A percentile compares a stretch with the other conserved stretches of the same genome.
Conservation (phyloP, 495 filamentous ascomycete genomes). For the Penicillium lividum region DNA sequence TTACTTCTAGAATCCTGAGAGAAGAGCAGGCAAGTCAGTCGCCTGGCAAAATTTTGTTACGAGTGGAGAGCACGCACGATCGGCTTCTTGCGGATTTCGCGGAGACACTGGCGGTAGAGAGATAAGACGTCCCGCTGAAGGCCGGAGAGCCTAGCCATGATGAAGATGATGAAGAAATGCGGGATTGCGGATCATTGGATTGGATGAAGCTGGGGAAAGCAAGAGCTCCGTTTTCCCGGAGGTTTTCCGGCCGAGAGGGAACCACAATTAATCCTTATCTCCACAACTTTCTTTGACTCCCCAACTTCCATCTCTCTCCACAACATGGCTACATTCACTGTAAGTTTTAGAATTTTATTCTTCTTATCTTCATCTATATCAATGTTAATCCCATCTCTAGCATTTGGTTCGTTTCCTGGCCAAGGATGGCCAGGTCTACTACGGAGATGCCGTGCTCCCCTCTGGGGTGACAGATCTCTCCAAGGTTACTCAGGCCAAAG, state of each 20-base stretch:
- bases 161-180: constrained; percentile 9
- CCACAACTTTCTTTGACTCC: constrained; percentile 1
- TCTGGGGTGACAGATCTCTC: constrained; percentile 64
- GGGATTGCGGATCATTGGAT: constrained; percentile 6
- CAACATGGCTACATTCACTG: constrained; percentile 13
- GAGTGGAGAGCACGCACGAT: constrained; percentile 47
- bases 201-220: constrained; percentile 10
- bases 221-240: constrained; percentile 26
- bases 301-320: background rate
- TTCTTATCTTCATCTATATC: background rate
- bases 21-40: background rate
- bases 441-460: constrained; percentile 81
- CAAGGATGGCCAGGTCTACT: constrained; percentile 73
- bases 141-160: constrained; percentile 66
- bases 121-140: constrained; percentile 87
- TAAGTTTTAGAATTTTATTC: constrained; percentile 2
- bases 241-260: constrained; percentile 27
- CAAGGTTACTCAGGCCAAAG: constrained; percentile 62
- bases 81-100: constrained; percentile 80
- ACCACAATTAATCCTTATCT: constrained; percentile 2
- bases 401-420: constrained; percentile 79
- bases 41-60: background rate
- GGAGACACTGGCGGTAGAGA: constrained; percentile 83
- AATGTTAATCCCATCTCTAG: constrained; percentile 35
- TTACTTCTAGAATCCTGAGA: constrained; percentile 51